These are phyloP conservation scores for Fusarium goolgardi DNA, from an alignment of 2,329 filamentous ascomycete species.

Conservation along the genomic window DNA sequence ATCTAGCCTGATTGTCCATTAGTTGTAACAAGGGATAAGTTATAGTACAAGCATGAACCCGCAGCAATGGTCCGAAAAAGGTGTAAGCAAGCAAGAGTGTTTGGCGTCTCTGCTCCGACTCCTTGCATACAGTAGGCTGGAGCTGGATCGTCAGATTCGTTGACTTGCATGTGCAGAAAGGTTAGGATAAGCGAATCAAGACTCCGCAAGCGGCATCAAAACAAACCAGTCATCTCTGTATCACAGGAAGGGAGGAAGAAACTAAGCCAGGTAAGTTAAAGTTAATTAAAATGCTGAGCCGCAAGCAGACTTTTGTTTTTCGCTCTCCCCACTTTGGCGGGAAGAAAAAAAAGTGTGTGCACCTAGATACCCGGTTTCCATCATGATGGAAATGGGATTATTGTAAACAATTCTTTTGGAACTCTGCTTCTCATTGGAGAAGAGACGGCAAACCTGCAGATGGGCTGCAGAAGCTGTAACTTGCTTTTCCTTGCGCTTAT, in stretches of 20 bases:
- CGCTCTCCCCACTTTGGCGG: neutral
- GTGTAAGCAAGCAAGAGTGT: constrained; percentile 22
- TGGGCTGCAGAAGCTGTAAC: constrained; percentile 19
- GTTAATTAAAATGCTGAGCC: constrained; percentile 11
- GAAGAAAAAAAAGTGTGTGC: constrained; percentile 18
- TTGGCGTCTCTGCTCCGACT: constrained; percentile 29
- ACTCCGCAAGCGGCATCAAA: constrained; percentile 25
- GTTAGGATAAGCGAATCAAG: constrained; percentile 33
- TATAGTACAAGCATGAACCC: constrained; percentile 37
- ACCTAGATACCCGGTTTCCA: constrained; percentile 32
- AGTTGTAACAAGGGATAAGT: neutral
- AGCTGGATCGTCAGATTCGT: constrained; percentile 13
- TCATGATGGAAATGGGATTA: constrained; percentile 5
- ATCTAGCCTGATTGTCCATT: constrained; percentile 2
- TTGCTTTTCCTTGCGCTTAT: constrained; percentile 22
- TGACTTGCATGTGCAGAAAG: constrained; percentile 45
- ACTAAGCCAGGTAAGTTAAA: neutral
- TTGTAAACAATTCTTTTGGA: constrained; percentile 36
- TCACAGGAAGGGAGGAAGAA: constrained; percentile 5
- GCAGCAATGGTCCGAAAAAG: constrained; percentile 16
- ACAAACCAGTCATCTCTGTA: constrained; percentile 23
- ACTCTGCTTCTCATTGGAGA: constrained; percentile 26
- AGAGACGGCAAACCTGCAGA: constrained; percentile 1
- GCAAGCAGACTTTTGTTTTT: constrained; percentile 39
- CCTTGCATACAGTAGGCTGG: constrained; percentile 34